Conservation (phyloP, 2,329 filamentous ascomycete genomes). For the Pestalotiopsis sp. region DNA sequence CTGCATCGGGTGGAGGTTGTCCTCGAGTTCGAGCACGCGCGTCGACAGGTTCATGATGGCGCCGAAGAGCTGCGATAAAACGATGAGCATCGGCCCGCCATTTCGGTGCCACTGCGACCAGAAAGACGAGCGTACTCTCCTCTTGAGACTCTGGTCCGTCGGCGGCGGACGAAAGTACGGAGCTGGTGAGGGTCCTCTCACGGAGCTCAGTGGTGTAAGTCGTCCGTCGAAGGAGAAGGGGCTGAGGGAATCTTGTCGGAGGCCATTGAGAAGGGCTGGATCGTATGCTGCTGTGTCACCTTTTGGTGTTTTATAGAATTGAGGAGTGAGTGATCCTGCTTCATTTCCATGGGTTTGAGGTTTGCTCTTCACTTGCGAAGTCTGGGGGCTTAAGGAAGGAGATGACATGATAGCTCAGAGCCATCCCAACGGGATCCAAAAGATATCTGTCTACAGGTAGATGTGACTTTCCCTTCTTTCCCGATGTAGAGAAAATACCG, state of each 20-base stretch:
- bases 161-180: conserved; percentile 14
- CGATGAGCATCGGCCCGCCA: conserved; percentile 73
- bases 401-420: background rate
- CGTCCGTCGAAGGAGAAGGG: conserved; percentile 39
- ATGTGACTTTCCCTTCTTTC: background rate
- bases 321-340: background rate
- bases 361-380: background rate
- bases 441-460: background rate
- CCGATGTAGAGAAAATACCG: background rate
- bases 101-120: conserved; percentile 51
- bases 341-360: background rate
- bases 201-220: conserved; percentile 19
- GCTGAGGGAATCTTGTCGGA: conserved; percentile 46
- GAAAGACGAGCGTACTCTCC: conserved; percentile 17
- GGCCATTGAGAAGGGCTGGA: conserved; percentile 32
- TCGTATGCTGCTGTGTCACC: too few relatives aligned
- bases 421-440: background rate
- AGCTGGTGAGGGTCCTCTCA: conserved; percentile 16
- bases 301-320: background rate
- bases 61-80: conserved; percentile 79
- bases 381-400: background rate
- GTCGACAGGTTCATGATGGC: conserved; percentile 85
- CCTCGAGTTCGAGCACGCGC: conserved; percentile 68
- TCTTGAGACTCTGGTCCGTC: background rate
- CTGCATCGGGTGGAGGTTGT: conserved; percentile 76